Conservation (phyloP, 768 basidiomycete genomes). For the Leccinum subtestaceum region DNA sequence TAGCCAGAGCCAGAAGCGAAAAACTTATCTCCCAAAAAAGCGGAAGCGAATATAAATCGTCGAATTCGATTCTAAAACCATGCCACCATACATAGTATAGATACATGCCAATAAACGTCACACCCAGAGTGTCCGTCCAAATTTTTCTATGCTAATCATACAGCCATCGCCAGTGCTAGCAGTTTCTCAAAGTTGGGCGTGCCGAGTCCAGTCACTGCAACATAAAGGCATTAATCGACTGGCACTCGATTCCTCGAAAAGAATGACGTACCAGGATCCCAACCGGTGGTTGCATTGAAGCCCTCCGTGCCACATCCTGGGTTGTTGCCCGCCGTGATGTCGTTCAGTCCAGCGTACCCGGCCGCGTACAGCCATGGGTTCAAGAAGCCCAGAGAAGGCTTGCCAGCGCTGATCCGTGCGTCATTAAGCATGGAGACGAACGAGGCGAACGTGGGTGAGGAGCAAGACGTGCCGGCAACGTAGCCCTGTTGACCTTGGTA, state of each 20-base stretch:
- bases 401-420: conserved; percentile 44
- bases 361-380: conserved; percentile 57
- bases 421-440: conserved; percentile 67
- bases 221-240: not conserved
- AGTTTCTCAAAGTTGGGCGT: conserved; percentile 52
- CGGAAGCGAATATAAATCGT: not conserved
- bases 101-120: not conserved
- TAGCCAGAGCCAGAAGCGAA: too few species aligned
- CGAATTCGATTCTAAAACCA: not conserved
- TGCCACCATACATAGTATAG: not conserved
- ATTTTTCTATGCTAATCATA: not conserved
- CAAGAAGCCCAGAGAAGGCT: conserved; percentile 56
- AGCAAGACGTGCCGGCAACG: conserved; percentile 63
- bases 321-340: conserved; percentile 57
- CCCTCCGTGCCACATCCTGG: conserved; percentile 61
- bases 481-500: conserved; percentile 36
- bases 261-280: conserved; percentile 52
- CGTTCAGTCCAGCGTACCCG: conserved; percentile 43
- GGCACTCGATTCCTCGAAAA: not conserved
- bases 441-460: conserved; percentile 62
- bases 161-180: conserved; percentile 35
- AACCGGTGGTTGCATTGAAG: conserved; percentile 57
- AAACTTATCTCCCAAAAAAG: not conserved
- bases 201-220: conserved; percentile 51
- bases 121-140: not conserved